Percentiles rank a stretch among this genome's conserved stretches.
These are phyloP conservation scores for Fusarium penzigii DNA, from an alignment of 2,329 filamentous ascomycete genomes.

Conservation along the genomic window DNA sequence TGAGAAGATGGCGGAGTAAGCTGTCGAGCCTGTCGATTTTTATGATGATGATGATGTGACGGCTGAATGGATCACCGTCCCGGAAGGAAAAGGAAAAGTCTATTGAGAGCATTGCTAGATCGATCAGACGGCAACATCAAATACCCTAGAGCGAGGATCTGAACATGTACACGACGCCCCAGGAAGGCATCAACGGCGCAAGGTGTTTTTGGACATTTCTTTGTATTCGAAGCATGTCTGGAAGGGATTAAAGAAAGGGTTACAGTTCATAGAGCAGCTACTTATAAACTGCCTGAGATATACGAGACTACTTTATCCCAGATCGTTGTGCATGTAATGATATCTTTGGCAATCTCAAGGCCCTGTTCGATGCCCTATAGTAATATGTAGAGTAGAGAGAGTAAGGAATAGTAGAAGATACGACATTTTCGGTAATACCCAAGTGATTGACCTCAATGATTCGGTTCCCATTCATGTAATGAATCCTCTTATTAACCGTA, in stretches of 20 bases:
- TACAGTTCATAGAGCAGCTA: not conserved
- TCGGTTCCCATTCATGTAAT: no score
- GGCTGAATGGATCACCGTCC: not conserved
- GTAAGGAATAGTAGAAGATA: no score
- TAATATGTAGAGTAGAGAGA: no score
- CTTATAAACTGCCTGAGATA: not conserved
- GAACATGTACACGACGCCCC: not conserved
- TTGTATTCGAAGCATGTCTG: not conserved
- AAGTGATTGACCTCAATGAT: no score
- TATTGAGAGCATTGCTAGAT: not conserved
- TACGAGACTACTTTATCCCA: no score
- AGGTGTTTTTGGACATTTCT: not conserved
- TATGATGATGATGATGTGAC: conserved; percentile 19
- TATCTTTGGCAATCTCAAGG: no score
- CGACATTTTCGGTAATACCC: no score
- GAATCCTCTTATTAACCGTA: no score
- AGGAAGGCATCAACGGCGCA: not conserved
- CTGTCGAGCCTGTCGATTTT: conserved; percentile 10
- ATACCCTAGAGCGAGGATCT: not conserved
- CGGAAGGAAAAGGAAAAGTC: not conserved
- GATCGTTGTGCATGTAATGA: no score
- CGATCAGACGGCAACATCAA: not conserved
- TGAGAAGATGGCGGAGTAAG: conserved; percentile 55
- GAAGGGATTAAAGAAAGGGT: not conserved
- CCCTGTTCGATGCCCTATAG: no score